Conservation (phyloP, 2,329 filamentous ascomycete genomes). For the Penicillium sp. region DNA sequence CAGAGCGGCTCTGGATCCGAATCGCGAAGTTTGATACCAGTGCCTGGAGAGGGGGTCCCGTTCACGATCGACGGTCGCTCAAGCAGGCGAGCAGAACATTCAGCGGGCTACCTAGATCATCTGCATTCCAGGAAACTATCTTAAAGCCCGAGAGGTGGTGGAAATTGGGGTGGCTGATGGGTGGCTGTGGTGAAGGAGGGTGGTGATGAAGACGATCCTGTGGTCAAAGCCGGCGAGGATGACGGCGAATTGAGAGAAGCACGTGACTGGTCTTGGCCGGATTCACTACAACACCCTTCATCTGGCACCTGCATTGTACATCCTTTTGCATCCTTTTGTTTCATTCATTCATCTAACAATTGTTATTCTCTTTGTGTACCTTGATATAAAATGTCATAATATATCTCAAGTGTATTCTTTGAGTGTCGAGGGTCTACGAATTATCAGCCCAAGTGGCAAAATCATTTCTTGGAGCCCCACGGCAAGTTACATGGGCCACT, state of each 20-base stretch:
- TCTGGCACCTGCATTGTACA: conserved; percentile 9
- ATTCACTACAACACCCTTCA: background rate
- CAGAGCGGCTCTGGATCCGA: conserved; percentile 17
- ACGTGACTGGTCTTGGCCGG: conserved; percentile 12
- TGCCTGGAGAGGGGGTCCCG: conserved; percentile 28
- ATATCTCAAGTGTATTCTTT: too few relatives aligned
- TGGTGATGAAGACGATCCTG: conserved; percentile 19
- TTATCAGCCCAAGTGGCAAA: too few relatives aligned
- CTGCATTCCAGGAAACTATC: conserved; percentile 33
- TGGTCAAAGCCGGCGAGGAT: conserved; percentile 20
- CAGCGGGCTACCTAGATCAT: conserved; percentile 33
- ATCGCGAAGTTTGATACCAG: conserved; percentile 20
- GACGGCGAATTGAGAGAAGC: conserved; percentile 9
- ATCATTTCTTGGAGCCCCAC: too few relatives aligned
- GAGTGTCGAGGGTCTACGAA: too few relatives aligned
- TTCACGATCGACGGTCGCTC: conserved; percentile 37
- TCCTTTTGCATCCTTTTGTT: background rate
- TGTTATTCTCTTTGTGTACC: background rate
- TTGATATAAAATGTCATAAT: too few relatives aligned
- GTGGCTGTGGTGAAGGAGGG: conserved; percentile 16
- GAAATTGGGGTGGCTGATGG: conserved; percentile 15
- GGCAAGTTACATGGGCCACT: too few relatives aligned
- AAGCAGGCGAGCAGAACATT: conserved; percentile 36
- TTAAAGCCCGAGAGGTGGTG: conserved; percentile 16
- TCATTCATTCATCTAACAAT: background rate